A percentile compares a stretch with the other conserved stretches of the same genome.
Conservation (phyloP, 495 filamentous ascomycete genomes). For the Xylaria castorea region DNA sequence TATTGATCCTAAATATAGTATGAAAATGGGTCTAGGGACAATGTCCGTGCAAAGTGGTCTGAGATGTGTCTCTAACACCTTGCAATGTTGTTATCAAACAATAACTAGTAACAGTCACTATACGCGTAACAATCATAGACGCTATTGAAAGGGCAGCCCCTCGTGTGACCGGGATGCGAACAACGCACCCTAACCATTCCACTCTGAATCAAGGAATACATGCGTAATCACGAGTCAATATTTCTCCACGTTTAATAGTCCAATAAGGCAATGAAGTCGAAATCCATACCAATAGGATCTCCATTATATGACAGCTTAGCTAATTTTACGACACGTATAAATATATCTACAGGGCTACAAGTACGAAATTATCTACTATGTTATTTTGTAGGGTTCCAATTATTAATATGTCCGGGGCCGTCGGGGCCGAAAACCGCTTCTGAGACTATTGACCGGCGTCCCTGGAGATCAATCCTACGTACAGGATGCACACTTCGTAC, state of each 20-base stretch:
- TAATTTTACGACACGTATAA: background rate
- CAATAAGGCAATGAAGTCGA: background rate
- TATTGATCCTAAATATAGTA: conserved; percentile 14
- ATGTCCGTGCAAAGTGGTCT: background rate
- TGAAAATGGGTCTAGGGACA: background rate
- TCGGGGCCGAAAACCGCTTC: conserved; percentile 1
- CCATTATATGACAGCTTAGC: background rate
- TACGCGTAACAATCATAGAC: background rate
- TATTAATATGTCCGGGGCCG: background rate
- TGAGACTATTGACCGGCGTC: background rate
- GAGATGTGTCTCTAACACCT: background rate
- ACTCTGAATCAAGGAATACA: background rate
- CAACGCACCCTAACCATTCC: background rate
- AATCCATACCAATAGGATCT: conserved; percentile 21
- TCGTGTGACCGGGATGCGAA: background rate
- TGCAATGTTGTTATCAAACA: background rate
- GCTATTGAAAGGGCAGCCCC: background rate
- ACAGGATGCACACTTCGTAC: background rate
- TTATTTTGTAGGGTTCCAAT: background rate
- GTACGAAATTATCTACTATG: background rate
- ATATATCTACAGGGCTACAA: background rate
- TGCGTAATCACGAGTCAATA: background rate
- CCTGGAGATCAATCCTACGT: conserved; percentile 16
- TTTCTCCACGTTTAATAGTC: background rate
- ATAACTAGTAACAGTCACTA: background rate